Base-by-base conservation (phyloP, 2,329 filamentous ascomycete species). In the Mycocentrospora acerina region DNA sequence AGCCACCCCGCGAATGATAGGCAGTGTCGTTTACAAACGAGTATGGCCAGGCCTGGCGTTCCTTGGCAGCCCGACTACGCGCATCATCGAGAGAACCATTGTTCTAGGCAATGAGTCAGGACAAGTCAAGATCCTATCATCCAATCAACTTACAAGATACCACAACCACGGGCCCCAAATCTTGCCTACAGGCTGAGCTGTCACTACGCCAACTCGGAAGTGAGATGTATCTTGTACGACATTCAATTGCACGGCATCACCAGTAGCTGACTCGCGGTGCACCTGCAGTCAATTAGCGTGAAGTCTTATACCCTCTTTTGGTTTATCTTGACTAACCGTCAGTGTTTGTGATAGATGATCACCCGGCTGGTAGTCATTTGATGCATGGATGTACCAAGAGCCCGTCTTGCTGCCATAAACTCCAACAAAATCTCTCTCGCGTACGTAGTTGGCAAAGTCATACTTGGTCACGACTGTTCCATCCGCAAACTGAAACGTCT, bases 381-480 rank as follows among this genome's bases (percentile, higher is more conserved):
- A 34, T 3, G 46, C 35, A 40, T 72, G 67, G 32, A 75, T 72
- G 39, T 74, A 74, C 72, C 72, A 75, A 16, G 66, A 70, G 2
- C 73, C 72, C 30, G 71, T 64, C 12, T 57, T 53, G 2, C 66
- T 59, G 1, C 73, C 72, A 42, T 74, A 76, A 1, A 76, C 67
- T 6, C 73, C 73, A 18, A 71, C 71, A 35, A 66, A 72, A 17
- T 68, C 64, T 31, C 68, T 60, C 7, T 62, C 54, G 2, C 63
- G 49, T 4, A 68, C 56, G 40, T 64, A 69, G 7, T 54, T 53
- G 2, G 62, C 64, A 40, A 68, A 69, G 35, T 70, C 62, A 42
- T 77, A 76, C 57, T 78, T 76, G 4, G 70, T 74, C 32, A 77
- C 69, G 36, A 73, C 75, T 2, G 56, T 60, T 1, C 72, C 71